Conservation (phyloP, 495 filamentous ascomycete species). For the Barbatosphaeria neglecta region DNA sequence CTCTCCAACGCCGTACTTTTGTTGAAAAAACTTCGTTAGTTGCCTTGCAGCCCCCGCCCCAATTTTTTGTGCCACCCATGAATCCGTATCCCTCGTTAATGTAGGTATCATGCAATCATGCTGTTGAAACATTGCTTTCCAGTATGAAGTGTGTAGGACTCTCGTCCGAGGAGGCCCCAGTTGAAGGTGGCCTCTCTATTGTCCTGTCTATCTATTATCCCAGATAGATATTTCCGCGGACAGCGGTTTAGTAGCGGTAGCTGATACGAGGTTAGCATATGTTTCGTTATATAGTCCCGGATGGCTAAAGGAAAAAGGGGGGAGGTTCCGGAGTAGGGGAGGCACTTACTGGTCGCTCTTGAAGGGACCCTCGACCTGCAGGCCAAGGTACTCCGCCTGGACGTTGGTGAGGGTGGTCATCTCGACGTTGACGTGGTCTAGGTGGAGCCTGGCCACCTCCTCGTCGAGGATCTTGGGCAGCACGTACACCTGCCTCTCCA, state of each 20-base stretch:
- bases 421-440: slow-evolving; percentile 91
- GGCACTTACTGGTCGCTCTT: slow-evolving; percentile 67
- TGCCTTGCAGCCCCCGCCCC: slow-evolving; percentile 27
- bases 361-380: slow-evolving; percentile 77
- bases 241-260: slow-evolving; percentile 48
- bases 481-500: slow-evolving; percentile 85
- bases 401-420: slow-evolving; percentile 69
- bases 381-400: slow-evolving; percentile 89
- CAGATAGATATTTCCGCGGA: no score
- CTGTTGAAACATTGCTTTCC: slow-evolving; percentile 11
- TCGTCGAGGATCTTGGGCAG: slow-evolving; percentile 98
- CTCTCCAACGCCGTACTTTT: slow-evolving; percentile 41
- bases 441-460: slow-evolving; percentile 88
- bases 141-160: slow-evolving; percentile 10
- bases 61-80: slow-evolving; percentile 28
- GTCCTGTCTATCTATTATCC: no score
- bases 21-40: slow-evolving; percentile 34
- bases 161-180: no score
- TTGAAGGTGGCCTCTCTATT: slow-evolving; percentile 13
- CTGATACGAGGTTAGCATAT: slow-evolving; percentile 26
- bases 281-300: no score
- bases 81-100: slow-evolving; percentile 8
- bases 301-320: no score
- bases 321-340: neutral
- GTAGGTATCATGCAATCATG: slow-evolving; percentile 12